Percentiles rank a stretch among this genome's conserved stretches.
phyloP scores from a whole-genome alignment of 306 rosid species.

The Malus sieversii region DNA sequence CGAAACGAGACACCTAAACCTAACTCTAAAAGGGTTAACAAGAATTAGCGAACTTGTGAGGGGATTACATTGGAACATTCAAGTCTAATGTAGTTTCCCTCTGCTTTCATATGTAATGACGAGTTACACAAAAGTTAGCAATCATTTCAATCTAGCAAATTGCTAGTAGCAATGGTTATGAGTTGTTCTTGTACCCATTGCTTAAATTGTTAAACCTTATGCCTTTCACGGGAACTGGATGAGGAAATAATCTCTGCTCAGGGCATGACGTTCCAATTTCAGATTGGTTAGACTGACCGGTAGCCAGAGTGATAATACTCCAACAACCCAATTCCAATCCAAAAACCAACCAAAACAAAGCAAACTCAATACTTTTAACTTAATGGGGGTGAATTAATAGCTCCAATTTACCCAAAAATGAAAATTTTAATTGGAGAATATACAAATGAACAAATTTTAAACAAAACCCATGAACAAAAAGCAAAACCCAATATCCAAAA shows the following conservation, averaged over 20 bases:
- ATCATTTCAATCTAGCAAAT: too few relatives aligned
- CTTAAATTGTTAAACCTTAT: constrained; percentile 40
- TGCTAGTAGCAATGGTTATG: too few relatives aligned
- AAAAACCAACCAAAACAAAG: too few relatives aligned
- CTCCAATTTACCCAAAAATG: too few relatives aligned
- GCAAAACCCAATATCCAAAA: too few relatives aligned
- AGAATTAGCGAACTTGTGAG: not conserved
- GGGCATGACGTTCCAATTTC: constrained; percentile 44
- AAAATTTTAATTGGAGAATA: too few relatives aligned
- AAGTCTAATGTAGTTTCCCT: constrained; percentile 24
- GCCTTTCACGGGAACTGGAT: constrained; percentile 58
- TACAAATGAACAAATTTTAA: too few relatives aligned
- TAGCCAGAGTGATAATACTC: constrained; percentile 33
- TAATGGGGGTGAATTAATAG: too few relatives aligned
- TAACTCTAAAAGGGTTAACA: not conserved
- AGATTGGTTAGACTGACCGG: constrained; percentile 58
- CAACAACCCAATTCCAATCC: not conserved
- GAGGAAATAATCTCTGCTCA: constrained; percentile 39
- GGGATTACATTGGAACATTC: constrained; percentile 5
- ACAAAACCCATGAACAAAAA: too few relatives aligned
- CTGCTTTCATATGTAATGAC: constrained; percentile 17
- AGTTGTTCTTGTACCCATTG: constrained; percentile 15
- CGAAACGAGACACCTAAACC: not conserved
- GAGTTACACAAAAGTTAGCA: constrained; percentile 4
- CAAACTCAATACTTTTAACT: too few relatives aligned